phyloP scores from a whole-genome alignment of 2,329 filamentous ascomycete species.

The Diaporthe australafricana region DNA sequence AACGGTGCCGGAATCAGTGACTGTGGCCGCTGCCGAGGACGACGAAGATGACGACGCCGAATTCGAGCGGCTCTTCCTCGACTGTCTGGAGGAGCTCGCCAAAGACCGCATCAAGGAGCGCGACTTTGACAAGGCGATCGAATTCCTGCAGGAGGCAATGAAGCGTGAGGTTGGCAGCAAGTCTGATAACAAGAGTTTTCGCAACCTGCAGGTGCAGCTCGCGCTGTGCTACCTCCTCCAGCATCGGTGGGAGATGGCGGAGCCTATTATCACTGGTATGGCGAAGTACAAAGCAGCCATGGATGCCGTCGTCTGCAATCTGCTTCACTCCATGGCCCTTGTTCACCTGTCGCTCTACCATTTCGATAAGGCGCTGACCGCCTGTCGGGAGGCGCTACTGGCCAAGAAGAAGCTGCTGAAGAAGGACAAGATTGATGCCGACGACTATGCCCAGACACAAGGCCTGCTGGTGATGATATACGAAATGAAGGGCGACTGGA shows the following conservation, averaged over 20 bases:
- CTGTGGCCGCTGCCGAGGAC: not conserved
- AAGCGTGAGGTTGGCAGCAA: constrained; percentile 24
- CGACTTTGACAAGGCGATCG: constrained; percentile 41
- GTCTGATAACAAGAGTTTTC: constrained; percentile 4
- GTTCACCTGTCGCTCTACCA: constrained; percentile 40
- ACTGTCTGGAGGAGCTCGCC: constrained; percentile 42
- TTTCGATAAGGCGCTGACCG: constrained; percentile 41
- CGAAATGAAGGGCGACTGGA: constrained; percentile 41
- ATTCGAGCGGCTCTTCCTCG: constrained; percentile 38
- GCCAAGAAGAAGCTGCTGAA: constrained; percentile 42
- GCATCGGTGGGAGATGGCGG: constrained; percentile 40
- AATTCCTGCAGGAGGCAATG: constrained; percentile 41
- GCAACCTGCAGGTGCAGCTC: constrained; percentile 40
- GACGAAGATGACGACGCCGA: constrained; percentile 39
- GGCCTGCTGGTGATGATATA: constrained; percentile 42
- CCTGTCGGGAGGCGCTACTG: constrained; percentile 40
- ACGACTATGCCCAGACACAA: constrained; percentile 40
- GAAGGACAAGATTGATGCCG: constrained; percentile 15
- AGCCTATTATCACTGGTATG: constrained; percentile 38
- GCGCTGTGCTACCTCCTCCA: constrained; percentile 42
- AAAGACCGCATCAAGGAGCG: constrained; percentile 41
- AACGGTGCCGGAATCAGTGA: not conserved
- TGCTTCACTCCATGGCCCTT: constrained; percentile 42
- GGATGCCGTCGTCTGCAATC: constrained; percentile 39
- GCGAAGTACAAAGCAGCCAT: constrained; percentile 34